These are phyloP conservation scores for Saturnispora sanitii DNA, from an alignment of 805 yeast genomes.

Conservation along the genomic window DNA sequence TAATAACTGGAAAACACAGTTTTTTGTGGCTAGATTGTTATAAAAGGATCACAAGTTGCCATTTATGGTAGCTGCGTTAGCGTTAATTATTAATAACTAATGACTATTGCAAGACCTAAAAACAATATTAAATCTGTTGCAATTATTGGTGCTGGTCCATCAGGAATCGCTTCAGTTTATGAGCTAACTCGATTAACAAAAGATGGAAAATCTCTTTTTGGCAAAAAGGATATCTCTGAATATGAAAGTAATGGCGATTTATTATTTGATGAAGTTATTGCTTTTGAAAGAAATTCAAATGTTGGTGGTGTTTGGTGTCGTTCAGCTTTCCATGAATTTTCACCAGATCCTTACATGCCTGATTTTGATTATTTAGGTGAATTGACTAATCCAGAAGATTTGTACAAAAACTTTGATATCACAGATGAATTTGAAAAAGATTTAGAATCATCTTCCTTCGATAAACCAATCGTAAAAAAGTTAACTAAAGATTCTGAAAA, in stretches of 20 bases:
- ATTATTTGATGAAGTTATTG: slow-evolving; percentile 28
- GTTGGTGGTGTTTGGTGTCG: slow-evolving; percentile 36
- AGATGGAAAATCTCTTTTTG: slow-evolving; percentile 22
- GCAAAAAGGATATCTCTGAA: slow-evolving; percentile 9
- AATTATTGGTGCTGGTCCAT: slow-evolving; percentile 37
- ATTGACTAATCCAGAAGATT: slow-evolving; percentile 6
- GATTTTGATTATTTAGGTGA: slow-evolving; percentile 7
- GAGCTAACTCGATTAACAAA: slow-evolving; percentile 26
- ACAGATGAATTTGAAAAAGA: slow-evolving; percentile 10
- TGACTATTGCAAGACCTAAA: slow-evolving; percentile 6
- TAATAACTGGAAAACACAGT: background rate
- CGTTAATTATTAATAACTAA: background rate
- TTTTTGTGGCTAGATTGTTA: slow-evolving; percentile 4
- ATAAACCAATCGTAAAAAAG: slow-evolving; percentile 23
- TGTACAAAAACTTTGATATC: slow-evolving; percentile 10
- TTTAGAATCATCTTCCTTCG: slow-evolving; percentile 24
- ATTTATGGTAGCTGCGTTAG: too few relatives aligned
- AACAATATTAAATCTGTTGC: slow-evolving; percentile 21
- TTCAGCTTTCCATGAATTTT: slow-evolving; percentile 10
- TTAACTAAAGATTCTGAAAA: background rate
- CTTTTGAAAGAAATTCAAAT: slow-evolving; percentile 30
- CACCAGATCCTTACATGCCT: slow-evolving; percentile 19
- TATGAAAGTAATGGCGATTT: slow-evolving; percentile 8
- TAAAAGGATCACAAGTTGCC: too few relatives aligned
- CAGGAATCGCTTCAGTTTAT: slow-evolving; percentile 29